Percentiles rank a stretch among this genome's conserved stretches.
Evolutionary conservation across 1,139 yeast species (phyloP).

Genomic region (Blastobotrys aristatus): DNA sequence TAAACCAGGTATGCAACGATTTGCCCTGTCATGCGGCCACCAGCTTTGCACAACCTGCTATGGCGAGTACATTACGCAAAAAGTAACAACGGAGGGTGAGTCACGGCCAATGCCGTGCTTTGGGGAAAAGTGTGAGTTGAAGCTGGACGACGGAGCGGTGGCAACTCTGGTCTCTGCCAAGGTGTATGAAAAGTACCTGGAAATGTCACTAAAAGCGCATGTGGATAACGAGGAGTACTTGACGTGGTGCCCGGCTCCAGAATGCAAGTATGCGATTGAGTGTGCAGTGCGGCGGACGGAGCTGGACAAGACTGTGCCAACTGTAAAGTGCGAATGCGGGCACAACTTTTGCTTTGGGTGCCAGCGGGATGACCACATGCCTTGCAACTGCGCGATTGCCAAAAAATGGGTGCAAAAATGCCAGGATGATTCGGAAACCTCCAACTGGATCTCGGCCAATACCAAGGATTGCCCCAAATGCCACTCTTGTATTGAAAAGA

Average conservation of each 20-base stretch:
- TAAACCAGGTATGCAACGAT: constrained; percentile 37
- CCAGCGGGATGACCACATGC: constrained; percentile 63
- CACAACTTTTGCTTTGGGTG: constrained; percentile 82
- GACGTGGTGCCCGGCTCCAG: constrained; percentile 86
- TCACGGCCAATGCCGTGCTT: constrained; percentile 57
- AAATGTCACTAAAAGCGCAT: constrained; percentile 38
- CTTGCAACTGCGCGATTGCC: constrained; percentile 72
- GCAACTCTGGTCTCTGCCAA: constrained; percentile 34
- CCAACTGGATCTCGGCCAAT: constrained; percentile 83
- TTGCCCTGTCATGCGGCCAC: constrained; percentile 64
- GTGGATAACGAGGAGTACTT: constrained; percentile 50
- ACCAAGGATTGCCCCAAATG: constrained; percentile 82
- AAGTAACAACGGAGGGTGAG: constrained; percentile 47
- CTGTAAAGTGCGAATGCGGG: constrained; percentile 60
- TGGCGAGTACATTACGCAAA: constrained; percentile 49
- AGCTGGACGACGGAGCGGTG: constrained; percentile 35
- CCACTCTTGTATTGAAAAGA: constrained; percentile 56
- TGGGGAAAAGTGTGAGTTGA: constrained; percentile 39
- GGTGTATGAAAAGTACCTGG: constrained; percentile 25
- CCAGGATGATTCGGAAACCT: constrained; percentile 82
- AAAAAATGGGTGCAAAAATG: constrained; percentile 75
- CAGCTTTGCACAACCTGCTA: constrained; percentile 67
- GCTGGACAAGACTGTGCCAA: constrained; percentile 45
- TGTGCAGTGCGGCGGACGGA: constrained; percentile 37
- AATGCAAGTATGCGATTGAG: constrained; percentile 62